phyloP scores from a whole-genome alignment of 257 asterid genomes.

The Pogostemon cablin region DNA sequence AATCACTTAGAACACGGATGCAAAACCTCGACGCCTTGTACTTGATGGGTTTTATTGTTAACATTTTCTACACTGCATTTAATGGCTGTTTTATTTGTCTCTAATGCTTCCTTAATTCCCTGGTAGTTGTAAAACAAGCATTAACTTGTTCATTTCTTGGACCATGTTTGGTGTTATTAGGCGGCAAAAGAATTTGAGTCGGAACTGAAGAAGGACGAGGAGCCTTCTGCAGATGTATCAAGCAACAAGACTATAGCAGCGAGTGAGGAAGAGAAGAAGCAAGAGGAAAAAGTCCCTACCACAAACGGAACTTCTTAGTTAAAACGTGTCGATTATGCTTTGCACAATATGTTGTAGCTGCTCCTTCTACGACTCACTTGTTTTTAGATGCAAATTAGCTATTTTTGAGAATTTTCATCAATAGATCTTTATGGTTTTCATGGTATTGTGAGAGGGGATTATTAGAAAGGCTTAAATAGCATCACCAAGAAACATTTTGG shows the following conservation, averaged over 20 bases:
- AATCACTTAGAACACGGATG: neutral
- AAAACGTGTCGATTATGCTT: neutral
- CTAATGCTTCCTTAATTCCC: slow-evolving; percentile 8
- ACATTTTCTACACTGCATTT: too few species aligned
- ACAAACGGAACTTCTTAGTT: slow-evolving; percentile 50
- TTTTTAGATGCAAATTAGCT: slow-evolving; percentile 28
- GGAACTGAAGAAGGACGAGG: slow-evolving; percentile 71
- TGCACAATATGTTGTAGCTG: slow-evolving; percentile 28
- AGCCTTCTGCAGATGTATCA: slow-evolving; percentile 46
- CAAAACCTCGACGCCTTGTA: neutral
- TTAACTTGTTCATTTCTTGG: neutral
- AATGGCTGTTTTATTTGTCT: neutral
- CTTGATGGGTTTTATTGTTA: neutral
- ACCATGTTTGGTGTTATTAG: slow-evolving; percentile 34
- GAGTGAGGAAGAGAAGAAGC: slow-evolving; percentile 50
- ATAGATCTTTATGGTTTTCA: neutral
- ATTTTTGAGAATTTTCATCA: slow-evolving; percentile 11
- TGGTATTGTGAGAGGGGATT: slow-evolving; percentile 1
- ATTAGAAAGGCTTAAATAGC: neutral
- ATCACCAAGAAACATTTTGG: neutral
- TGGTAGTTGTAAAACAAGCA: slow-evolving; percentile 6
- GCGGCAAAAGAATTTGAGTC: slow-evolving; percentile 94
- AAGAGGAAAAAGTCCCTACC: slow-evolving; percentile 52
- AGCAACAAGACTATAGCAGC: slow-evolving; percentile 36
- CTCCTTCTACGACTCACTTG: neutral